Conservation (phyloP, 257 asterid genomes). For the Fraxinus americana region DNA sequence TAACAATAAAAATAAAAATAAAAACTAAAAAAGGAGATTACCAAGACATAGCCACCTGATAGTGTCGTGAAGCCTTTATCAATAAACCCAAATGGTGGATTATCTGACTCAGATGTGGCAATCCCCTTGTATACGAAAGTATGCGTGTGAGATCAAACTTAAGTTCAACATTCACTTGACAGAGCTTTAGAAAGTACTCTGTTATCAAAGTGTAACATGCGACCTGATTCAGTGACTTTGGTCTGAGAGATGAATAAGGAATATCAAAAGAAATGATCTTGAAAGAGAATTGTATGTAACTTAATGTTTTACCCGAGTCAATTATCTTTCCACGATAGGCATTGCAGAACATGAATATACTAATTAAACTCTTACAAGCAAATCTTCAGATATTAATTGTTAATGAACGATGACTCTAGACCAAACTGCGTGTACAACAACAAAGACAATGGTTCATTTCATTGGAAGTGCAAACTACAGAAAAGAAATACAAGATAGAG, state of each 20-base stretch:
- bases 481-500: not conserved
- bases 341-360: slow-evolving; percentile 9
- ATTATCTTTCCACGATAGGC: slow-evolving; percentile 4
- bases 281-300: not conserved
- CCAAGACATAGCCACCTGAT: slow-evolving; percentile 91
- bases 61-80: slow-evolving; percentile 86
- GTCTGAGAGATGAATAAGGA: slow-evolving; percentile 11
- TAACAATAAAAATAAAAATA: not conserved
- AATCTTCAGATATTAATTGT: slow-evolving; percentile 6
- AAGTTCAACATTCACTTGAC: slow-evolving; percentile 7
- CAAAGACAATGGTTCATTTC: not conserved
- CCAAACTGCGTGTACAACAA: slow-evolving; percentile 1
- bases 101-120: slow-evolving; percentile 72
- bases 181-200: not conserved
- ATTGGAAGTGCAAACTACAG: not conserved
- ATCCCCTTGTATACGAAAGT: slow-evolving; percentile 44
- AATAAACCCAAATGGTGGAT: slow-evolving; percentile 89
- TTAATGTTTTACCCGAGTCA: not conserved
- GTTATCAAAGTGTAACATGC: slow-evolving; percentile 19
- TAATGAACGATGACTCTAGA: slow-evolving; percentile 5
- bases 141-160: slow-evolving; percentile 13
- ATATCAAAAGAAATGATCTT: not conserved
- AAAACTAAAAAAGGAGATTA: slow-evolving; percentile 30
- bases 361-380: no score
- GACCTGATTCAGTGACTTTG: slow-evolving; percentile 8